phyloP scores from a whole-genome alignment of 176 grass and related monocot species.

The Panicum miliaceum region DNA sequence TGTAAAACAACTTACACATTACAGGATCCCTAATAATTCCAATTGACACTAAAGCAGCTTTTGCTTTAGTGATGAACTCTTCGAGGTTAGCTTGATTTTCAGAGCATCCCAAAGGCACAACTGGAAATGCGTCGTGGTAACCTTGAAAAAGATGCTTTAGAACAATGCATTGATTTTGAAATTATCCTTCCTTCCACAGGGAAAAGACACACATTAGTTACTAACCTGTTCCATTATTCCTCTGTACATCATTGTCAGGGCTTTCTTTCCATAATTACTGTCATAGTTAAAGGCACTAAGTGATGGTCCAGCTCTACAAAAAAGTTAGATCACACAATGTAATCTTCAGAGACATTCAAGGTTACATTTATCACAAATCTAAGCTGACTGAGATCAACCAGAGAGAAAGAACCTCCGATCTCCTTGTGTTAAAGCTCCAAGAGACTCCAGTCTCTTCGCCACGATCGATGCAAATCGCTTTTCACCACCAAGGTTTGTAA shows the following conservation, averaged over 20 bases:
- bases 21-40: conserved; percentile 84
- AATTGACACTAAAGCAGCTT: conserved; percentile 87
- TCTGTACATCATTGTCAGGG: conserved; percentile 81
- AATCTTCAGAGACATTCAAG: conserved; percentile 20
- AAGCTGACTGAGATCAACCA: neutral
- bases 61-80: conserved; percentile 76
- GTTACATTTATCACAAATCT: conserved; percentile 7
- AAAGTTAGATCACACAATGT: conserved; percentile 13
- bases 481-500: conserved; percentile 97
- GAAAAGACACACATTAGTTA: neutral
- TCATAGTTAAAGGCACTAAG: conserved; percentile 93
- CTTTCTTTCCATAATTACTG: conserved; percentile 88
- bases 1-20: conserved; percentile 60
- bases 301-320: conserved; percentile 72
- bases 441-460: conserved; percentile 92
- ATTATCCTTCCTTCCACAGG: neutral
- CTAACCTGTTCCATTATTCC: conserved; percentile 92
- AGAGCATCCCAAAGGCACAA: conserved; percentile 85
- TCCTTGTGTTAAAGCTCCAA: conserved; percentile 99
- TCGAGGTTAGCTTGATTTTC: conserved; percentile 57
- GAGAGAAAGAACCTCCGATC: conserved; percentile 77
- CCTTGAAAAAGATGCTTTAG: conserved; percentile 46
- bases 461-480: conserved; percentile 97
- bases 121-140: conserved; percentile 66
- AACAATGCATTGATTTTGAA: conserved; percentile 9